Base-by-base conservation (phyloP, 805 yeast genomes). In the Zygosaccharomyces rouxii region DNA sequence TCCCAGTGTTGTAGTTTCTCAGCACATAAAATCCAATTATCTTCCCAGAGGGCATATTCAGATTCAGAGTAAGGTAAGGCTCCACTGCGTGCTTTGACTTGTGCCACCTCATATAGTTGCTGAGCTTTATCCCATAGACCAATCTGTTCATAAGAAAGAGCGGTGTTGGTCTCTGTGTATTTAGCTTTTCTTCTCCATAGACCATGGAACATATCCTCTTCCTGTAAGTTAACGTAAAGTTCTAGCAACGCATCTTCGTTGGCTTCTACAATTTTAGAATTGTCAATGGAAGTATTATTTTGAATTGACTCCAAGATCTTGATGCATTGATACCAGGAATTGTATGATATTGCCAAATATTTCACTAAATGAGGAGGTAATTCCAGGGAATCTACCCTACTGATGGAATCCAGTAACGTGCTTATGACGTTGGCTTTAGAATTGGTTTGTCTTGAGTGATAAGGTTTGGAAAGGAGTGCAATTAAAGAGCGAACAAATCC, bases 1-100 rank as follows among this genome's bases (percentile, higher is more conserved):
- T 94, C 99, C 99, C 99, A 94, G 55, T 94, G 97, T 63, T 94
- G 99, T 35, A 94, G 72, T 66, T 92, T 92, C 63, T 94, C 97
- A 3, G 99, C 96, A 72, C 99, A 90, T 33, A 87, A 71, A 48
- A 94, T 89, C 99, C 99, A 94, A 60, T 90, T 95, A 63, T 94
- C 99, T 69, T 95, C 99, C 99, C 99, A 94, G 29, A 94, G 73
- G 0, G 94, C 83, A 59, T 94, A 94, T 63, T 94, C 99, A 1
- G 95, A 80, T 62, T 94, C 97, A 23, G 97, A 89, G 63, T 88
- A 94, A 0, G 99, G 99, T 35, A 94, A 71, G 3, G 86, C 95
- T 2, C 98, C 97, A 62, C 95, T 85, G 49, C 99, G 74, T 0
- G 99, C 97, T 58, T 92, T 90, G 49, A 94, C 86, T 70, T 94